A percentile compares a stretch with the other conserved stretches of the same genome.
These are phyloP conservation scores for Grosmannia clavigera DNA, from an alignment of 2,329 filamentous ascomycete genomes.

Conservation along the genomic window DNA sequence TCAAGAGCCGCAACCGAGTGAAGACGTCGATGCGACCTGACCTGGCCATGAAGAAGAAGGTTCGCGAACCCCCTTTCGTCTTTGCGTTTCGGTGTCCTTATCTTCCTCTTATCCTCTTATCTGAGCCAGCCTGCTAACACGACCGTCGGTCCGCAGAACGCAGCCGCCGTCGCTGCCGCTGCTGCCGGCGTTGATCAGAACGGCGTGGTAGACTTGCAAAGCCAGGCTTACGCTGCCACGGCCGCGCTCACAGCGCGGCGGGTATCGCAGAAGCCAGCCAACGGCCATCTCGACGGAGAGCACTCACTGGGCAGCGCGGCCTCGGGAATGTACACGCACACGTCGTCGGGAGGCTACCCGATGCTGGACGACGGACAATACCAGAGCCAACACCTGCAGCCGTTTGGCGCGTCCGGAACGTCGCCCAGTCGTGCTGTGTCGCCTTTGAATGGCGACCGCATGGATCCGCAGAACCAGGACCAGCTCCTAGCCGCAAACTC, in stretches of 20 bases:
- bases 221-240: slow-evolving; percentile 40
- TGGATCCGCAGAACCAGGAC: slow-evolving; percentile 69
- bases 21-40: slow-evolving; percentile 68
- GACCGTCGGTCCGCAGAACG: slow-evolving; percentile 4
- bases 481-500: slow-evolving; percentile 70
- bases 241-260: slow-evolving; percentile 39
- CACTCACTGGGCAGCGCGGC: slow-evolving; percentile 70
- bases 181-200: slow-evolving; percentile 33
- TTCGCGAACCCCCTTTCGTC: slow-evolving; percentile 24
- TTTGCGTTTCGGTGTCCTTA: background rate
- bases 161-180: slow-evolving; percentile 8
- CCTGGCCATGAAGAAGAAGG: slow-evolving; percentile 74
- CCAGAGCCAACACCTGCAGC: slow-evolving; percentile 38
- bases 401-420: slow-evolving; percentile 39
- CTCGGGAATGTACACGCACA: slow-evolving; percentile 61
- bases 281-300: slow-evolving; percentile 62
- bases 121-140: background rate
- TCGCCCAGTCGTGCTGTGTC: slow-evolving; percentile 38
- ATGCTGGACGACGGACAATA: slow-evolving; percentile 62
- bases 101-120: background rate
- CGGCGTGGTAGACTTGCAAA: slow-evolving; percentile 42
- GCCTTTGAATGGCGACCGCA: slow-evolving; percentile 44
- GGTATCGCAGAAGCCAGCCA: slow-evolving; percentile 57
- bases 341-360: slow-evolving; percentile 58
- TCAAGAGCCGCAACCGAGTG: slow-evolving; percentile 97